A percentile compares a stretch with the other conserved stretches of the same genome.
Evolutionary conservation across 768 basidiomycete species (phyloP).

Genomic region (Gelatoporia subvermispora): DNA sequence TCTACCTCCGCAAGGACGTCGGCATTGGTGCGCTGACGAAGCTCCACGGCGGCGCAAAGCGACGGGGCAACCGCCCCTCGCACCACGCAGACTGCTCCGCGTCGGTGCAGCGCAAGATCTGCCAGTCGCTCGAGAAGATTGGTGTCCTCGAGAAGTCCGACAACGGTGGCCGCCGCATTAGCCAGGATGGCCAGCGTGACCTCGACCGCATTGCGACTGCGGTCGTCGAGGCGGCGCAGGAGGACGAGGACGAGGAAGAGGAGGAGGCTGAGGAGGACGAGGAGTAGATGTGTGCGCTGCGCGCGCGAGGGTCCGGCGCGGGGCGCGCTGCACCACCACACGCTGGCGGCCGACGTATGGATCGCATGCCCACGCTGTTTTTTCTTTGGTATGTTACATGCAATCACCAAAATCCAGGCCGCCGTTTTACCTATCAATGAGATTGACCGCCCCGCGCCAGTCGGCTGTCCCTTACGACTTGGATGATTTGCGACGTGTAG

Average conservation of each 20-base stretch:
- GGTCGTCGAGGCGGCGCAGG: conserved; percentile 73
- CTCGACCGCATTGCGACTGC: conserved; percentile 91
- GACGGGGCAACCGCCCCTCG: conserved; percentile 94
- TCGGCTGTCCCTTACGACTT: too few species aligned
- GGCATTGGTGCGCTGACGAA: conserved; percentile 91
- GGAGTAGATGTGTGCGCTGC: conserved; percentile 28
- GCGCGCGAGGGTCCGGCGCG: background rate
- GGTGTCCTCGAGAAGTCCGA: conserved; percentile 92
- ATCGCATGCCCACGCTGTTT: too few species aligned
- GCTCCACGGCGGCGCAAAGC: conserved; percentile 94
- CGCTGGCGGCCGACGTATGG: too few species aligned
- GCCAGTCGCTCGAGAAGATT: conserved; percentile 98
- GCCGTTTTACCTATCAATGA: background rate
- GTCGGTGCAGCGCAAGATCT: conserved; percentile 90
- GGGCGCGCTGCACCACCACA: background rate
- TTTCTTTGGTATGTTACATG: conserved; percentile 14
- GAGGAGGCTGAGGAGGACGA: conserved; percentile 61
- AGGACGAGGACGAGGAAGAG: conserved; percentile 71
- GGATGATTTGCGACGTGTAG: too few species aligned
- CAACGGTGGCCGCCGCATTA: conserved; percentile 93
- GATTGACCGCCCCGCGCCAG: too few species aligned
- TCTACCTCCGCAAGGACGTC: conserved; percentile 98
- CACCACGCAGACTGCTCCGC: conserved; percentile 87
- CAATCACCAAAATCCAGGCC: conserved; percentile 15
- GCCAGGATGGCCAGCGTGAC: conserved; percentile 95